phyloP scores from a whole-genome alignment of 805 yeast genomes.

The Myxozyma nipponensis region DNA sequence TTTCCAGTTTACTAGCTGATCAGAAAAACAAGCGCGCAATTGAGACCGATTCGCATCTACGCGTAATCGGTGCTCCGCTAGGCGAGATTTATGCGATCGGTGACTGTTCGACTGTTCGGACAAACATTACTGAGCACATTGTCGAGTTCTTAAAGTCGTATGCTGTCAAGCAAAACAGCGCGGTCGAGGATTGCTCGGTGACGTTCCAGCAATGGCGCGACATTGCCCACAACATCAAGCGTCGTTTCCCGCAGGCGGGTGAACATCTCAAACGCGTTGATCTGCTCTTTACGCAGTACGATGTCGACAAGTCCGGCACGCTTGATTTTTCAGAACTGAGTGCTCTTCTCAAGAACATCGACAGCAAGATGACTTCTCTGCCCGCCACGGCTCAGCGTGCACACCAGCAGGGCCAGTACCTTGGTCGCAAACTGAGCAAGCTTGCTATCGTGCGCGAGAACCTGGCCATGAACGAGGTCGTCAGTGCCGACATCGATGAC shows the following conservation, averaged over 20 bases:
- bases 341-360: conserved; percentile 50
- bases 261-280: conserved; percentile 53
- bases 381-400: conserved; percentile 78
- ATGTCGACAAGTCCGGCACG: conserved; percentile 46
- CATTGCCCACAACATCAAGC: conserved; percentile 47
- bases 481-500: conserved; percentile 55
- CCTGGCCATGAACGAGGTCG: conserved; percentile 44
- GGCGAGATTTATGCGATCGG: conserved; percentile 72
- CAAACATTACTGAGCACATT: conserved; percentile 55
- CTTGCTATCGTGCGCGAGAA: conserved; percentile 47
- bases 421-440: conserved; percentile 57
- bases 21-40: conserved; percentile 68
- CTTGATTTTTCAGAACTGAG: conserved; percentile 52
- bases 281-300: conserved; percentile 52
- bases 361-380: conserved; percentile 59
- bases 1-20: conserved; percentile 47
- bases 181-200: conserved; percentile 19
- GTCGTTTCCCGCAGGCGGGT: conserved; percentile 54
- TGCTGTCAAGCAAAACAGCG: conserved; percentile 19
- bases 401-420: conserved; percentile 63
- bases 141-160: conserved; percentile 43
- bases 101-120: conserved; percentile 64
- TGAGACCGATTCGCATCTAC: conserved; percentile 68
- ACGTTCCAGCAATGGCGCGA: conserved; percentile 47
- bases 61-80: conserved; percentile 63